phyloP scores from a whole-genome alignment of 139 green algal genomes.

The Volvox reticuliferus region DNA sequence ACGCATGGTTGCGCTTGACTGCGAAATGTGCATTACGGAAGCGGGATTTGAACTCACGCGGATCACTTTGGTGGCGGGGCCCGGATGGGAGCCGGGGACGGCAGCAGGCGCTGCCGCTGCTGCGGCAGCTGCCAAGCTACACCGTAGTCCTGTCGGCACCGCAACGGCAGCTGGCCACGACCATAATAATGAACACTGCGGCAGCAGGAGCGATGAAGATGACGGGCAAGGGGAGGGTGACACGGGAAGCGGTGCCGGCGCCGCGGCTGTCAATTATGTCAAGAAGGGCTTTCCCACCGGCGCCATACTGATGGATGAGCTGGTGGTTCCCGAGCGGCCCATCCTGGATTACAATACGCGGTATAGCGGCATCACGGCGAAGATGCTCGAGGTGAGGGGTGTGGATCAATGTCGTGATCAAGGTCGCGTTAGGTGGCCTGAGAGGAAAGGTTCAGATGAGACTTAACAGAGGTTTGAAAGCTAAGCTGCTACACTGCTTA shows the following conservation, averaged over 20 bases:
- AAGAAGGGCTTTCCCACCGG: neutral
- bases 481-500: no score
- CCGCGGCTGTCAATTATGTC: neutral
- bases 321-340: conserved; percentile 83
- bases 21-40: conserved; percentile 89
- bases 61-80: conserved; percentile 73
- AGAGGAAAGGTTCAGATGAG: conserved; percentile 53
- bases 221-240: neutral
- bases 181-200: neutral
- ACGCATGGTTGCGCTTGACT: conserved; percentile 84
- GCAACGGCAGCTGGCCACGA: neutral
- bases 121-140: neutral
- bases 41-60: conserved; percentile 82
- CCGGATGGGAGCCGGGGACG: conserved; percentile 21
- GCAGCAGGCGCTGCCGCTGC: neutral
- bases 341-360: conserved; percentile 94
- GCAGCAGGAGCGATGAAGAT: neutral
- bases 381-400: conserved; percentile 27
- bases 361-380: conserved; percentile 86
- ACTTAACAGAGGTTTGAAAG: no score
- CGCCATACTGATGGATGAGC: conserved; percentile 81
- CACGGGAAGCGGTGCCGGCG: neutral
- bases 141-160: neutral
- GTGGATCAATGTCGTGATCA: neutral
- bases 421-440: neutral